Conservation (phyloP, 2,329 filamentous ascomycete species). For the Phialophora chinensis region DNA sequence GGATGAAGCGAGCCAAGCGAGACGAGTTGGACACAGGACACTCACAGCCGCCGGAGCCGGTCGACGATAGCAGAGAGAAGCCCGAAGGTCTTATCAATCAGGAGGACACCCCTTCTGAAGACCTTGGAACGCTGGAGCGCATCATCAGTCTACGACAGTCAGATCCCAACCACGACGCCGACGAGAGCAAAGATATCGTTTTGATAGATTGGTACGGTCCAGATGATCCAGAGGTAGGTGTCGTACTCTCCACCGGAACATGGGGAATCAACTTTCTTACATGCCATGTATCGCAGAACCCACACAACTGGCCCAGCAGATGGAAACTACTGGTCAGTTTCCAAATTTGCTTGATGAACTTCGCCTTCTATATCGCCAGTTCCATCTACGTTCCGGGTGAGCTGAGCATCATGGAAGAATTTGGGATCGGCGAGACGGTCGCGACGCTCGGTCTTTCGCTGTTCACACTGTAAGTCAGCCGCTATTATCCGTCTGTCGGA, state of each 20-base stretch:
- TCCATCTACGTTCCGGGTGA: slow-evolving; percentile 58
- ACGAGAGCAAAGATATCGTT: slow-evolving; percentile 9
- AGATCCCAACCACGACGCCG: slow-evolving; percentile 1
- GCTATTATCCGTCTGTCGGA: background rate
- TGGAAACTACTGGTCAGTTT: slow-evolving; percentile 6
- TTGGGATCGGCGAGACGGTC: slow-evolving; percentile 52
- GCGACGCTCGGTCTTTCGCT: slow-evolving; percentile 57
- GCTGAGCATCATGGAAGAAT: slow-evolving; percentile 49
- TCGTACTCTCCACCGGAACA: background rate
- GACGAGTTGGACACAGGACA: background rate
- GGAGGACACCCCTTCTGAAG: no score
- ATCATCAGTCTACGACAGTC: background rate
- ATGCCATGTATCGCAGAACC: slow-evolving; percentile 7
- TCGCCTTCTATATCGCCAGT: slow-evolving; percentile 58
- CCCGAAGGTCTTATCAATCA: background rate
- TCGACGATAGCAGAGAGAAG: background rate
- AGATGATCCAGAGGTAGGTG: slow-evolving; percentile 14
- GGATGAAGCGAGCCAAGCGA: background rate
- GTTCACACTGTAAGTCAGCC: slow-evolving; percentile 51
- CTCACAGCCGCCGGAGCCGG: background rate
- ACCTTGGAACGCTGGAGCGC: background rate
- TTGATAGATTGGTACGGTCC: slow-evolving; percentile 21
- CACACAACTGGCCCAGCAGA: slow-evolving; percentile 5
- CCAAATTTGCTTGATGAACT: slow-evolving; percentile 54
- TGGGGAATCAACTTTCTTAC: background rate